Percentiles rank a stretch among this genome's conserved stretches.
Evolutionary conservation across 495 filamentous ascomycete genomes (phyloP).

Genomic region (Neurospora sp.): DNA sequence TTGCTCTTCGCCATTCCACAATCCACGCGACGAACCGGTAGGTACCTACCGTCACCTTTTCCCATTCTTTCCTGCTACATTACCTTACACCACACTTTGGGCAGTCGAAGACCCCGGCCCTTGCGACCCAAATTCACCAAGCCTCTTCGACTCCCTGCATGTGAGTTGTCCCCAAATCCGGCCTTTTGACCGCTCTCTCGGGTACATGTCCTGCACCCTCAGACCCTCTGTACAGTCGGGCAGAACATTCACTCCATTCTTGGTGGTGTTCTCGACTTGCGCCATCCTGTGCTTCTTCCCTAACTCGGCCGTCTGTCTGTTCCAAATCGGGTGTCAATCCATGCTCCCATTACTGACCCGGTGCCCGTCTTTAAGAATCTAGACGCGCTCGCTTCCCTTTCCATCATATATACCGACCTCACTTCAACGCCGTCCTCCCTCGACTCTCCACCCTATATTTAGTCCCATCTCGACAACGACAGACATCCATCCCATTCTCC

Average conservation of each 20-base stretch:
- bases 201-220: slow-evolving; percentile 5
- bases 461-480: background rate
- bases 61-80: background rate
- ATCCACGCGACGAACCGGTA: background rate
- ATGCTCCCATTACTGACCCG: background rate
- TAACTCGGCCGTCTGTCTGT: background rate
- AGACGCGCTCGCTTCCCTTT: background rate
- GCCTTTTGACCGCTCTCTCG: slow-evolving; percentile 8
- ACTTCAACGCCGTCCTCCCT: background rate
- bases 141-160: slow-evolving; percentile 2
- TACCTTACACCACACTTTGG: background rate
- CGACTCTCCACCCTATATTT: background rate
- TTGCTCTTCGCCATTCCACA: background rate
- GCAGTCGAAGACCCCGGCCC: background rate
- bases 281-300: background rate
- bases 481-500: background rate
- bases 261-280: background rate
- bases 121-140: background rate
- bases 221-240: background rate
- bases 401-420: background rate
- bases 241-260: background rate
- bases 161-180: slow-evolving; percentile 3
- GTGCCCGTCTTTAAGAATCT: background rate
- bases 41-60: background rate
- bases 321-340: background rate